Conservation (phyloP, 202 grass and related monocot genomes). For the Setaria viridis region DNA sequence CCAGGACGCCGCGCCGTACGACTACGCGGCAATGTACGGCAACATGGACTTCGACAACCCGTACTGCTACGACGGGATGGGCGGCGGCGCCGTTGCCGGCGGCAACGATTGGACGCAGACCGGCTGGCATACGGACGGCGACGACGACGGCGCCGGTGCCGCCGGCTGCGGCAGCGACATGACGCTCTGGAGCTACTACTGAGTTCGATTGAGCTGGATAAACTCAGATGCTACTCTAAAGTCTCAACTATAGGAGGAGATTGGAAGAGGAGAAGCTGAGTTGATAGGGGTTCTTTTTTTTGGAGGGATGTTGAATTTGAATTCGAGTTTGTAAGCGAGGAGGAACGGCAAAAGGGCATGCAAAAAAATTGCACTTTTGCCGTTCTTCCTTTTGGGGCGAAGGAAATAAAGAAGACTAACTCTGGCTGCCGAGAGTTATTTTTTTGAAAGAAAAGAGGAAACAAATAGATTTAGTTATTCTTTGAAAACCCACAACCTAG, state of each 20-base stretch:
- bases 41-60: conserved; percentile 41
- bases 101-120: conserved; percentile 1
- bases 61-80: conserved; percentile 46
- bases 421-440: background rate
- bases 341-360: conserved; percentile 15
- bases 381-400: background rate
- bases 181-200: conserved; percentile 57
- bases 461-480: background rate
- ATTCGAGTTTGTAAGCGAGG: conserved; percentile 20
- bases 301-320: background rate
- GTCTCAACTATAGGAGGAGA: background rate
- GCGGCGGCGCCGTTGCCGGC: background rate
- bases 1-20: conserved; percentile 1
- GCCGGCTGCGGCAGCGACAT: conserved; percentile 22
- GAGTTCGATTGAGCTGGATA: background rate
- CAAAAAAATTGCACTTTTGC: background rate
- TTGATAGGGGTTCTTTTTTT: background rate
- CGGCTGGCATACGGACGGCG: conserved; percentile 37
- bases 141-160: conserved; percentile 33
- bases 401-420: conserved; percentile 3
- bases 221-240: background rate
- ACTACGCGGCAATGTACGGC: conserved; percentile 31
- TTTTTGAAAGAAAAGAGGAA: background rate
- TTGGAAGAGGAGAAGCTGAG: background rate
- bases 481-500: background rate